phyloP scores from a whole-genome alignment of 2,329 filamentous ascomycete genomes.

The Grosmannia clavigera region DNA sequence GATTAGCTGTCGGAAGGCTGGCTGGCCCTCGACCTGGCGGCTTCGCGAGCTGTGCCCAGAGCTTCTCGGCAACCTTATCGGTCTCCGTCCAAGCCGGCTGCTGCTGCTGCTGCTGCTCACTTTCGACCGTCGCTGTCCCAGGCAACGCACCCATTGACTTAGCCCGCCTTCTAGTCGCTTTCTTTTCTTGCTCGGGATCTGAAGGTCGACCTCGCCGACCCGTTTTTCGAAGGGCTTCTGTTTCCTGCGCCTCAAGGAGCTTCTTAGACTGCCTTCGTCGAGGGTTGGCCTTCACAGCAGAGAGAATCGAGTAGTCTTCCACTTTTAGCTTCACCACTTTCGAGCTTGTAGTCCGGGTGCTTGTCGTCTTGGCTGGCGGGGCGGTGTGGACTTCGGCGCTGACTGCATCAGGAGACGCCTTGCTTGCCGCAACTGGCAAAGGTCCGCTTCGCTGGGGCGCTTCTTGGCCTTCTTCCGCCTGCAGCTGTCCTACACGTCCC shows the following conservation, averaged over 20 bases:
- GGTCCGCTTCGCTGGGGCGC: neutral
- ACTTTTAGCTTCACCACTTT: neutral
- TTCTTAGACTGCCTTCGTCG: conserved; percentile 6
- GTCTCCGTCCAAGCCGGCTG: conserved; percentile 1
- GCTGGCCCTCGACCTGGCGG: neutral
- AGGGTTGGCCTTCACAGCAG: conserved; percentile 35
- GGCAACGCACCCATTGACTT: conserved; percentile 4
- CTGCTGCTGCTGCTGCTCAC: neutral
- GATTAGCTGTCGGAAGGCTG: no score
- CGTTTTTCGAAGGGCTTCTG: neutral
- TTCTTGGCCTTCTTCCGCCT: neutral
- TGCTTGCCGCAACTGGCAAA: neutral
- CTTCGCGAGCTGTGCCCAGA: neutral
- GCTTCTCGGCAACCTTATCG: conserved; percentile 1
- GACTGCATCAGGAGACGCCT: neutral
- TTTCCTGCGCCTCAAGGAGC: conserved; percentile 5
- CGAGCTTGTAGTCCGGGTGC: neutral
- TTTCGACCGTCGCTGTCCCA: neutral
- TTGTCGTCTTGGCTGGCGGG: neutral
- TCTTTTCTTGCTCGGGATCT: neutral
- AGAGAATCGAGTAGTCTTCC: conserved; percentile 29
- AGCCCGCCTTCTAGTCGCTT: neutral
- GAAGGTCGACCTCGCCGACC: neutral
- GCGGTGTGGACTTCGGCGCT: neutral
- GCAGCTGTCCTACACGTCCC: neutral